Percentiles rank a stretch among this genome's conserved stretches.
These are phyloP conservation scores for Sphenostylis stenocarpa DNA, from an alignment of 306 rosid genomes.

Conservation along the genomic window DNA sequence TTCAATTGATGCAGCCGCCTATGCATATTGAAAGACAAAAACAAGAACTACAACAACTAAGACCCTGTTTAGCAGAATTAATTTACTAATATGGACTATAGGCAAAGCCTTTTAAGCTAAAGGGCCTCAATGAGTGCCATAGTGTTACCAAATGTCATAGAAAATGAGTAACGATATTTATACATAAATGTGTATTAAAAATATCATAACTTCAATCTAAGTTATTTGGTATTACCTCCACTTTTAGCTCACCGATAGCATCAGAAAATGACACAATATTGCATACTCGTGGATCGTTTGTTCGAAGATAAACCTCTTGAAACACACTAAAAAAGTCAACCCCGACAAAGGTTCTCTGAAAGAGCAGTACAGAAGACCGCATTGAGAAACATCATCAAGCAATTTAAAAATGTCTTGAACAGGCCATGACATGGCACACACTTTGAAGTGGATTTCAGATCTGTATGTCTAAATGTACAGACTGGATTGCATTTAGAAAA, in stretches of 20 bases:
- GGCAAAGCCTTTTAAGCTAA: slow-evolving; percentile 2
- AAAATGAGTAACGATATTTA: neutral
- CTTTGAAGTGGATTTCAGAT: slow-evolving; percentile 23
- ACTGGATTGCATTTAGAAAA: neutral
- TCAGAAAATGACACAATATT: slow-evolving; percentile 89
- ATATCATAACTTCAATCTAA: slow-evolving; percentile 20
- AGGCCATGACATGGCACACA: slow-evolving; percentile 4
- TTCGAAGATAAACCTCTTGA: slow-evolving; percentile 84
- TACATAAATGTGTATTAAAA: slow-evolving; percentile 24
- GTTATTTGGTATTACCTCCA: slow-evolving; percentile 64
- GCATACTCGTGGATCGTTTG: slow-evolving; percentile 83
- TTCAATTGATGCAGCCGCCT: slow-evolving; percentile 87
- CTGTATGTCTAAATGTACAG: neutral
- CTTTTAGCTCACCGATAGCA: slow-evolving; percentile 95
- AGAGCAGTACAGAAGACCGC: slow-evolving; percentile 32
- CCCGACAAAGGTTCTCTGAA: slow-evolving; percentile 96
- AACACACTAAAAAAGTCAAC: slow-evolving; percentile 81
- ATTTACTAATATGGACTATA: neutral
- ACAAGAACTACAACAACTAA: slow-evolving; percentile 4
- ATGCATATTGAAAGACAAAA: slow-evolving; percentile 20
- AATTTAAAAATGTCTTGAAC: slow-evolving; percentile 21
- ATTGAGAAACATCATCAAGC: slow-evolving; percentile 25
- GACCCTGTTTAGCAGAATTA: neutral
- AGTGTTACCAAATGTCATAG: neutral
- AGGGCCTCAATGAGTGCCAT: neutral